phyloP scores from a whole-genome alignment of 164 flowering plant genomes.

The Taxillus chinensis region DNA sequence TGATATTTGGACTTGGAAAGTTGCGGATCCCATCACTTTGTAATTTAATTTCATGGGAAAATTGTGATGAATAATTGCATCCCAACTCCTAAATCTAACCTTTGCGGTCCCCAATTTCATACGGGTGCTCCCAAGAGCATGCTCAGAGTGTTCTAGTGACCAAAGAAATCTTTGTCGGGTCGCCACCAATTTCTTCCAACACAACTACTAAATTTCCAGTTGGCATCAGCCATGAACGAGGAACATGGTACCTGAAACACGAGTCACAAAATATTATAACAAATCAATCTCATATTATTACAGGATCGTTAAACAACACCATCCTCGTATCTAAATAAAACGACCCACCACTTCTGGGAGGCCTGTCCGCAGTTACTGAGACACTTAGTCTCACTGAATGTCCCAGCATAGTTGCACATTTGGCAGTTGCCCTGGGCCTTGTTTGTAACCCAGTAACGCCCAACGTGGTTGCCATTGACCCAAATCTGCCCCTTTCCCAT shows the following conservation, averaged over 20 bases:
- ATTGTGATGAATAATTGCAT: too few relatives aligned
- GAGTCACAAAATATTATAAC: background rate
- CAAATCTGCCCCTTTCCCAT: slow-evolving; percentile 91
- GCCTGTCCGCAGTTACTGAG: slow-evolving; percentile 49
- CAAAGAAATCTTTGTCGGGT: slow-evolving; percentile 40
- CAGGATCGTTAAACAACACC: background rate
- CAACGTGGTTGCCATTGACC: slow-evolving; percentile 73
- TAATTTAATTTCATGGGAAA: too few relatives aligned
- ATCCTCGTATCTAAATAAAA: background rate
- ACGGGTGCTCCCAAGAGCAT: slow-evolving; percentile 14
- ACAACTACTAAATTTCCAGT: slow-evolving; percentile 42
- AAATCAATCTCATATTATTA: too few relatives aligned
- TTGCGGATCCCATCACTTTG: too few relatives aligned
- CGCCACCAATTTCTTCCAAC: slow-evolving; percentile 74
- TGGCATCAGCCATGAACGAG: slow-evolving; percentile 56
- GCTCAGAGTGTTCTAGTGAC: slow-evolving; percentile 21
- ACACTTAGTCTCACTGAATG: slow-evolving; percentile 44
- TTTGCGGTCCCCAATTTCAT: too few relatives aligned
- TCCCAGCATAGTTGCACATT: slow-evolving; percentile 53
- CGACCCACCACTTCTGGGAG: slow-evolving; percentile 58
- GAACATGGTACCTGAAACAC: slow-evolving; percentile 68
- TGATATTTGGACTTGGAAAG: too few relatives aligned
- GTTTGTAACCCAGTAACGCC: slow-evolving; percentile 78
- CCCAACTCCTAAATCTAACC: too few relatives aligned
- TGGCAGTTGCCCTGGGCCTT: slow-evolving; percentile 50